Evolutionary conservation across 2,329 filamentous ascomycete species (phyloP).

Genomic region (Cercospora sp.): DNA sequence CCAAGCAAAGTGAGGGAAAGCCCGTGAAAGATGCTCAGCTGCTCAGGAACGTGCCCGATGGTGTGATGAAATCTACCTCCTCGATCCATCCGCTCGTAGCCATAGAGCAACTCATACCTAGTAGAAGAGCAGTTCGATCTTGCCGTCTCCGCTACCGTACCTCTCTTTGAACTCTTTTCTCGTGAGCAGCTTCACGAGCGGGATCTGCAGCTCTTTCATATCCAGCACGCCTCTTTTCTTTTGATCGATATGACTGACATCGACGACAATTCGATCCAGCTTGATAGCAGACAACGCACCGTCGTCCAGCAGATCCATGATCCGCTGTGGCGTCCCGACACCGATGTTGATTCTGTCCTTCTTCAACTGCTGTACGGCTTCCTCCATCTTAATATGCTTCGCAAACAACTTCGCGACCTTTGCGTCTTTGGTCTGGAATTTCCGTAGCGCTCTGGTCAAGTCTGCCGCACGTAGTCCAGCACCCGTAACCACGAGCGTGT

Average conservation of each 20-base stretch:
- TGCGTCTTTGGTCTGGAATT: slow-evolving; percentile 75
- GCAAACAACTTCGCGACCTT: slow-evolving; percentile 90
- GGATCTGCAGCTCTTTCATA: slow-evolving; percentile 88
- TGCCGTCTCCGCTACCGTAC: slow-evolving; percentile 57
- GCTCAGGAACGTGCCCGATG: background rate
- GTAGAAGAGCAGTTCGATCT: slow-evolving; percentile 64
- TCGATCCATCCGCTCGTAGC: background rate
- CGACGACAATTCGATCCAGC: slow-evolving; percentile 78
- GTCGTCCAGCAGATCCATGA: slow-evolving; percentile 79
- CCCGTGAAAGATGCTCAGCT: background rate
- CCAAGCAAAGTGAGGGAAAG: background rate
- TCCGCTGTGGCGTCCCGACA: slow-evolving; percentile 81
- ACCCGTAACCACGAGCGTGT: slow-evolving; percentile 84
- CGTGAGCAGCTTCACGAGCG: slow-evolving; percentile 72
- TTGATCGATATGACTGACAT: slow-evolving; percentile 88
- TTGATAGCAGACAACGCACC: slow-evolving; percentile 70
- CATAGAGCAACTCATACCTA: slow-evolving; percentile 39
- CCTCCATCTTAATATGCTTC: slow-evolving; percentile 94
- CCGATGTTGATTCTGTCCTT: slow-evolving; percentile 73
- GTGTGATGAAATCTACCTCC: background rate
- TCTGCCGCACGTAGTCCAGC: slow-evolving; percentile 86
- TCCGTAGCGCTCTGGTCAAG: slow-evolving; percentile 71
- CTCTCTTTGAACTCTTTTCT: slow-evolving; percentile 69
- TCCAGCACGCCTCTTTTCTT: slow-evolving; percentile 94
- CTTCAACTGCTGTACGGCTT: slow-evolving; percentile 75